Evolutionary conservation across 169 alveolate species (phyloP).

Genomic region (Plasmodium vivax): DNA sequence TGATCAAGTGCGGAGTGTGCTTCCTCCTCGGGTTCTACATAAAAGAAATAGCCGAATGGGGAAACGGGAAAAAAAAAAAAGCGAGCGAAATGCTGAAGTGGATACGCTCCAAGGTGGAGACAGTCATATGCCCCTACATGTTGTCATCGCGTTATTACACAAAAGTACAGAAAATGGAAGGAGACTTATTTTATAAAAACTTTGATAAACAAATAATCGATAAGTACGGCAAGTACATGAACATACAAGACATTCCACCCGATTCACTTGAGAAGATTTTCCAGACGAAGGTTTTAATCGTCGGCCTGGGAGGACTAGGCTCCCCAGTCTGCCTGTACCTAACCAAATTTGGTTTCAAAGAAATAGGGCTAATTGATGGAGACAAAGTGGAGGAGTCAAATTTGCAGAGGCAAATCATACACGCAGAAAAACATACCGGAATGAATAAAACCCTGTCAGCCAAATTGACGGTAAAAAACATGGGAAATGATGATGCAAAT

Average conservation of each 20-base stretch:
- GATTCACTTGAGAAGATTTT: slow-evolving; percentile 56
- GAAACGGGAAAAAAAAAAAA: not conserved
- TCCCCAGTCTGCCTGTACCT: slow-evolving; percentile 95
- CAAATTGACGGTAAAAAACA: slow-evolving; percentile 61
- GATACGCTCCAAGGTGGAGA: not conserved
- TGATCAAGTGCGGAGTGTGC: slow-evolving; percentile 13
- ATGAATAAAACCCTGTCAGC: slow-evolving; percentile 87
- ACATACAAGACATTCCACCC: slow-evolving; percentile 32
- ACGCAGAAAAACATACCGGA: slow-evolving; percentile 82
- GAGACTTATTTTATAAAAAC: slow-evolving; percentile 35
- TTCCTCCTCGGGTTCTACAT: slow-evolving; percentile 23
- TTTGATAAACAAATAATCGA: slow-evolving; percentile 44
- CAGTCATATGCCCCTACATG: not conserved
- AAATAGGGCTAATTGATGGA: slow-evolving; percentile 89
- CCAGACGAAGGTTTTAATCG: slow-evolving; percentile 91
- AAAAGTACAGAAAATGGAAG: not conserved
- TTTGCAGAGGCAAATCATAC: slow-evolving; percentile 89
- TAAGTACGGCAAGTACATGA: slow-evolving; percentile 35
- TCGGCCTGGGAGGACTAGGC: slow-evolving; percentile 99
- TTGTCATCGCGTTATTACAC: not conserved
- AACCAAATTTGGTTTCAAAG: slow-evolving; percentile 94
- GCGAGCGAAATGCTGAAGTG: not conserved
- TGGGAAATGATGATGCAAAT: slow-evolving; percentile 74
- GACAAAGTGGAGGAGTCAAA: slow-evolving; percentile 86
- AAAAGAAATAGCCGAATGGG: slow-evolving; percentile 8